phyloP scores from a whole-genome alignment of 2,329 filamentous ascomycete species.

The Aaosphaeria pasadenensis region DNA sequence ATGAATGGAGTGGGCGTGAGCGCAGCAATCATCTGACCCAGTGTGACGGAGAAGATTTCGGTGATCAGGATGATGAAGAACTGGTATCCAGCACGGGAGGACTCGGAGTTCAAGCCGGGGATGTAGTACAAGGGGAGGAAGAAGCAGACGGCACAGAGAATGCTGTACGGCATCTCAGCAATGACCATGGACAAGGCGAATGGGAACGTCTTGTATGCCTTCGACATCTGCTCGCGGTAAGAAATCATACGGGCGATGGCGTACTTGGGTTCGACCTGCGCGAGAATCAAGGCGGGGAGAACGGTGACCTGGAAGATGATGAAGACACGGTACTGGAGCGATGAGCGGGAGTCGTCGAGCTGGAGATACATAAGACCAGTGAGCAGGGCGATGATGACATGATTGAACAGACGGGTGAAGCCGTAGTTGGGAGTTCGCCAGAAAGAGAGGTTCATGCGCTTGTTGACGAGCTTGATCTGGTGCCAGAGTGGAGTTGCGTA shows the following conservation, averaged over 20 bases:
- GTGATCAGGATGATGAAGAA: slow-evolving; percentile 83
- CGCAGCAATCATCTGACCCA: slow-evolving; percentile 71
- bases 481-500: slow-evolving; percentile 78
- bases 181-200: slow-evolving; percentile 77
- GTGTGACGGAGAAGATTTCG: slow-evolving; percentile 78
- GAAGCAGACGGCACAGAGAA: slow-evolving; percentile 77
- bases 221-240: slow-evolving; percentile 81
- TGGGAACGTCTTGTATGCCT: slow-evolving; percentile 79
- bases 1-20: slow-evolving; percentile 78
- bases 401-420: slow-evolving; percentile 83
- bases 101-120: slow-evolving; percentile 64
- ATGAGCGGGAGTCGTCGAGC: slow-evolving; percentile 70
- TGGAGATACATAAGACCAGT: slow-evolving; percentile 78
- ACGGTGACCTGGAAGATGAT: slow-evolving; percentile 89
- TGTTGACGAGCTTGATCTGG: slow-evolving; percentile 73
- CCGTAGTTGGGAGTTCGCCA: slow-evolving; percentile 88
- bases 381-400: slow-evolving; percentile 73
- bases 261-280: slow-evolving; percentile 82
- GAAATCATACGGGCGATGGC: slow-evolving; percentile 76
- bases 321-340: slow-evolving; percentile 82
- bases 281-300: slow-evolving; percentile 76
- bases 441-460: slow-evolving; percentile 72
- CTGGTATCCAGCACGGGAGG: slow-evolving; percentile 74
- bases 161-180: slow-evolving; percentile 79
- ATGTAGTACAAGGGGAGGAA: slow-evolving; percentile 84